These are phyloP conservation scores for Fusarium heterosporum DNA, from an alignment of 2,329 filamentous ascomycete species.

Conservation along the genomic window DNA sequence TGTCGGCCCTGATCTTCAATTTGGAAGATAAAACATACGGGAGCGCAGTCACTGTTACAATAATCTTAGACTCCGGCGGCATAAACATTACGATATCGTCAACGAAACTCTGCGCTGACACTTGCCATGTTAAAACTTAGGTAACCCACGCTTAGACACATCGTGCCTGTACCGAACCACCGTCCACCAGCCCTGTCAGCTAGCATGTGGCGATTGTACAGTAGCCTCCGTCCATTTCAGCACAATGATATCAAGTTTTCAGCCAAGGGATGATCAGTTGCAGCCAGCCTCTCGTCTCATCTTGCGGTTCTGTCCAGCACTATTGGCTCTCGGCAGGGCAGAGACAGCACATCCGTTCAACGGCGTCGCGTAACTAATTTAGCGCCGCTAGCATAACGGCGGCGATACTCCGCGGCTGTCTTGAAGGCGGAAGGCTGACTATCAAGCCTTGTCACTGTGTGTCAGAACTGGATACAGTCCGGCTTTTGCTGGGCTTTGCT, in stretches of 20 bases:
- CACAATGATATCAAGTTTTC: conserved; percentile 15
- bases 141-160: background rate
- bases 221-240: conserved; percentile 3
- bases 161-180: background rate
- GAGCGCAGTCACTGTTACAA: background rate
- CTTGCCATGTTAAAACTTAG: background rate
- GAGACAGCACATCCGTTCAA: conserved; percentile 3
- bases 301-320: background rate
- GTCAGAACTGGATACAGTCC: conserved; percentile 36
- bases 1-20: no score
- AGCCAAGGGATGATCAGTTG: background rate
- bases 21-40: no score
- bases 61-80: conserved; percentile 6
- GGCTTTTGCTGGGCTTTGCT: conserved; percentile 27
- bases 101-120: conserved; percentile 3
- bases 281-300: conserved; percentile 8
- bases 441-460: conserved; percentile 21
- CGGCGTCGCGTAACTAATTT: conserved; percentile 24
- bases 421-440: conserved; percentile 18
- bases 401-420: conserved; percentile 15
- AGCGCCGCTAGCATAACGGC: conserved; percentile 21
- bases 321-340: conserved; percentile 9
- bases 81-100: background rate
- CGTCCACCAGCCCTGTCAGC: background rate
- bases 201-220: background rate